phyloP scores from a whole-genome alignment of 805 yeast genomes.

The Zygoascus bituminiphila region DNA sequence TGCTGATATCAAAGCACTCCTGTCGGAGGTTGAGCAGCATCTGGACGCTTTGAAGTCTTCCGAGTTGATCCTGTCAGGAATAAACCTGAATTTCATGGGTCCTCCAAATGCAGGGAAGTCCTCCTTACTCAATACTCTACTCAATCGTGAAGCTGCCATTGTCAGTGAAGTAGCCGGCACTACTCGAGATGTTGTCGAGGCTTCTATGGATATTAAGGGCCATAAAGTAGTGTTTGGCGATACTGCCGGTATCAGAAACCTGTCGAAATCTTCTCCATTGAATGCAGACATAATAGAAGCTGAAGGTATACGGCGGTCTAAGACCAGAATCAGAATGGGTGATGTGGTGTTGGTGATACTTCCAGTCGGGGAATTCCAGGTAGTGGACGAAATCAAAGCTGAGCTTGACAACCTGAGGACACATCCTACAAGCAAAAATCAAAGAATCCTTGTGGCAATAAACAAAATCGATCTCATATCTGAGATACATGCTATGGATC shows the following conservation, averaged over 20 bases:
- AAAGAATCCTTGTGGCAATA: constrained; percentile 23
- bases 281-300: constrained; percentile 40
- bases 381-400: constrained; percentile 6
- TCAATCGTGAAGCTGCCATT: constrained; percentile 76
- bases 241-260: constrained; percentile 79
- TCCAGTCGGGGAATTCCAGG: constrained; percentile 10
- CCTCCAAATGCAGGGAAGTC: constrained; percentile 98
- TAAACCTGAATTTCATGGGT: constrained; percentile 66
- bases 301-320: constrained; percentile 79
- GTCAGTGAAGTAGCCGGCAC: constrained; percentile 92
- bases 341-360: constrained; percentile 61
- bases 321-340: constrained; percentile 45
- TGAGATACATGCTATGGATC: neutral
- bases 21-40: constrained; percentile 37
- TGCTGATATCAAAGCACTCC: constrained; percentile 34
- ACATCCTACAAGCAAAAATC: neutral
- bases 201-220: constrained; percentile 74
- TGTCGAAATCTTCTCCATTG: neutral
- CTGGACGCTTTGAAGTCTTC: constrained; percentile 19
- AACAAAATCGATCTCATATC: constrained; percentile 27
- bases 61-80: constrained; percentile 62
- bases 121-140: constrained; percentile 67
- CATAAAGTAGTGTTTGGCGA: constrained; percentile 79
- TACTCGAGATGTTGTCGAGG: constrained; percentile 80
- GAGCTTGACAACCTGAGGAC: constrained; percentile 12